Evolutionary conservation across 192 early-diverging fungal species (phyloP), one percentile per base, ranked within the genome.

Genomic region (Thamnidium elegans): DNA sequence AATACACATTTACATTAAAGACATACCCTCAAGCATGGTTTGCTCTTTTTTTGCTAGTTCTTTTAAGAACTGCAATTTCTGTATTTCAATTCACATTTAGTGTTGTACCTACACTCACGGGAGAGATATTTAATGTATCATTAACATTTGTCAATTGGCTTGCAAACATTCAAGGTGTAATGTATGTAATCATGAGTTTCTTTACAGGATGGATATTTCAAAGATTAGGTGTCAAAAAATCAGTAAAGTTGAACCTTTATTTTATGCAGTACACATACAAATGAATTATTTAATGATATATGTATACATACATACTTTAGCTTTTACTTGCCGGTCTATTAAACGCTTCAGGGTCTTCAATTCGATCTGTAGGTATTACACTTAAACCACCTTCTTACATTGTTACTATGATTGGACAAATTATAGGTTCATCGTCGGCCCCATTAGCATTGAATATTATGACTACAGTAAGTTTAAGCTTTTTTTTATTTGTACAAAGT

Each of bases 11-110:
- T 44, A 39, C 58, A 13, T 42, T 45, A 26, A 65, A 20, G 26
- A 74, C 72, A 3, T 74, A 74, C 19, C 72, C 72, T 23, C 63
- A 69, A 44, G 72, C 72, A 44, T 74, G 72, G 72, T 15, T 74
- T 42, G 58, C 59, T 17, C 55, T 74, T 10, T 60, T 69, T 15
- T 30, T 74, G 7, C 56, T 74, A 7, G 63, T 74, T 13, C 11
- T 62, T 19, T 55, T 74, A 44, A 63, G 72, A 32, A 62, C 64
- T 5, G 23, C 72, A 45, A 58, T 63, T 2, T 58, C 62, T 42
- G 64, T 74, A 13, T 74, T 69, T 30, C 67, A 69, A 53, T 68
- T 58, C 21, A 74, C 72, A 15, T 74, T 55, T 47, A 69, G 67
- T 62, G 60, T 62, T 10, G 58, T 74, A 4, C 72, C 72, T 17